A percentile compares a stretch with the other conserved stretches of the same genome.
These are phyloP conservation scores for Agaricus sinodeliciosus DNA, from an alignment of 768 basidiomycete species.

Conservation along the genomic window DNA sequence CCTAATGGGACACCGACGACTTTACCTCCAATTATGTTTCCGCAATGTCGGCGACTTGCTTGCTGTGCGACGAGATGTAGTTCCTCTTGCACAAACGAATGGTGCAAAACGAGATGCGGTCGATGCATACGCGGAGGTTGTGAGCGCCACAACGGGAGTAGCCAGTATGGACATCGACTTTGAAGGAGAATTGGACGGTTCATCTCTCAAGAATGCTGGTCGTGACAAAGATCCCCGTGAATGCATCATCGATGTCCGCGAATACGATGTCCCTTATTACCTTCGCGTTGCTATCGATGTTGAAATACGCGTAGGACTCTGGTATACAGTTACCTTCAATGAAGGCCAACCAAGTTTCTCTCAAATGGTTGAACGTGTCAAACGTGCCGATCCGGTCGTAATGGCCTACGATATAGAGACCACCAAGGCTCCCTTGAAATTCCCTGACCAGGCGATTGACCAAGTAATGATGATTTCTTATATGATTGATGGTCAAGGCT, in stretches of 20 bases:
- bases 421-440: constrained; percentile 99
- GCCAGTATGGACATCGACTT: constrained; percentile 60
- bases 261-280: constrained; percentile 97
- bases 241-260: constrained; percentile 88
- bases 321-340: constrained; percentile 86
- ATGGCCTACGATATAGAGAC: constrained; percentile 99
- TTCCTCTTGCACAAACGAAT: constrained; percentile 87
- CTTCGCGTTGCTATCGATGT: constrained; percentile 99
- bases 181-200: constrained; percentile 54
- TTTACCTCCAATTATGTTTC: constrained; percentile 86
- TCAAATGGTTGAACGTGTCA: constrained; percentile 77
- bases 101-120: constrained; percentile 90
- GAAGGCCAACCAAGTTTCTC: constrained; percentile 73
- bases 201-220: constrained; percentile 27
- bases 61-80: constrained; percentile 77
- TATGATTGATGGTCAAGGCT: constrained; percentile 98
- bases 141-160: constrained; percentile 65
- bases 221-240: constrained; percentile 81
- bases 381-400: constrained; percentile 97
- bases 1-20: constrained; percentile 86
- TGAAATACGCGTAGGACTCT: constrained; percentile 94
- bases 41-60: constrained; percentile 92
- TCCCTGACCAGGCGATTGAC: constrained; percentile 92
- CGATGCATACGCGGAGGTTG: constrained; percentile 96
- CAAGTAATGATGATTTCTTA: constrained; percentile 99